Evolutionary conservation across 2,329 filamentous ascomycete species (phyloP).

Genomic region (Apiospora marii): DNA sequence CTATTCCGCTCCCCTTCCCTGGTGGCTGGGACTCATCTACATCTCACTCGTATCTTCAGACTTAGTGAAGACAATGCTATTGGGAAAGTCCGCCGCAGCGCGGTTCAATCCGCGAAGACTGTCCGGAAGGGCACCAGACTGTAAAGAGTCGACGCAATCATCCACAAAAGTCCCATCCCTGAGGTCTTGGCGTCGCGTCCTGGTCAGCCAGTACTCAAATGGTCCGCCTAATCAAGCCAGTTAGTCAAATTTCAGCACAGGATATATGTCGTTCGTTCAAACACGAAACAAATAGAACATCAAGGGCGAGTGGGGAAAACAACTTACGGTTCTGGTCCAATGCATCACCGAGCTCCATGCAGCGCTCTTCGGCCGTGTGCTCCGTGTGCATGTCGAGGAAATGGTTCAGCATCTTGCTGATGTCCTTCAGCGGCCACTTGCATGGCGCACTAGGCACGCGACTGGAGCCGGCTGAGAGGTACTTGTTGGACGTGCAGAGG

Average conservation of each 20-base stretch:
- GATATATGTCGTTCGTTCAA: neutral
- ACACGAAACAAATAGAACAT: neutral
- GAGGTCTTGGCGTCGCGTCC: constrained; percentile 48
- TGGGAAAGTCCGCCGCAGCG: constrained; percentile 46
- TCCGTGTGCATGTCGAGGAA: constrained; percentile 55
- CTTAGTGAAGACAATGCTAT: constrained; percentile 26
- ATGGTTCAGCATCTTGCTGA: constrained; percentile 56
- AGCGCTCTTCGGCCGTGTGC: constrained; percentile 51
- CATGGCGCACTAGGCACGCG: constrained; percentile 53
- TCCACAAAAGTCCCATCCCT: constrained; percentile 45
- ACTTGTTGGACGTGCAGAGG: constrained; percentile 53
- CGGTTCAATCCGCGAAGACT: constrained; percentile 45
- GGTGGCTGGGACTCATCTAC: neutral
- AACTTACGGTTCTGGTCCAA: constrained; percentile 51
- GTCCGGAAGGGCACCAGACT: constrained; percentile 47
- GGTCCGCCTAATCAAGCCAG: constrained; percentile 45
- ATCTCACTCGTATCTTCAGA: neutral
- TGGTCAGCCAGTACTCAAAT: constrained; percentile 56
- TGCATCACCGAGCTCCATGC: constrained; percentile 51
- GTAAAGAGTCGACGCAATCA: constrained; percentile 45
- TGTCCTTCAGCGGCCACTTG: constrained; percentile 56
- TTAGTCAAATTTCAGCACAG: neutral
- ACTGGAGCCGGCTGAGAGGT: constrained; percentile 48
- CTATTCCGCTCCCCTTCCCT: too few species aligned
- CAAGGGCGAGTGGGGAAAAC: neutral